phyloP scores from a whole-genome alignment of 148 eudicot genomes.

The Spergularia bocconei region DNA sequence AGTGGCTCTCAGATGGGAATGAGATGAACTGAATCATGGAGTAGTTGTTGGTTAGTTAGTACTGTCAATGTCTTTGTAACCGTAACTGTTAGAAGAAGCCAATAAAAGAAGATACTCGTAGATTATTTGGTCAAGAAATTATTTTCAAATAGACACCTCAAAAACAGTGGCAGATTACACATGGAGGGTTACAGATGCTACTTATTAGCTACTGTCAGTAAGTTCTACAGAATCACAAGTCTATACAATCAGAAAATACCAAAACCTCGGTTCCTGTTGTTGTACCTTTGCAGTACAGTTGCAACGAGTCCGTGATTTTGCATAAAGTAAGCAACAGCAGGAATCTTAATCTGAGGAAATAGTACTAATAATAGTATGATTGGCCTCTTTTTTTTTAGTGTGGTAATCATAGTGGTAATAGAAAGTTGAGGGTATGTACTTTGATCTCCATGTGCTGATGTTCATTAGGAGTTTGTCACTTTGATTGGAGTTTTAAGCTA shows the following conservation, averaged over 20 bases:
- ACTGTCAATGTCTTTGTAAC: slow-evolving; percentile 11
- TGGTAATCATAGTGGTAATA: slow-evolving; percentile 15
- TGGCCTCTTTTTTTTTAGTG: not conserved
- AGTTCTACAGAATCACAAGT: slow-evolving; percentile 39
- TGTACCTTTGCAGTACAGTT: slow-evolving; percentile 39
- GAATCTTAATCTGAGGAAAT: slow-evolving; percentile 28
- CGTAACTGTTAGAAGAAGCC: slow-evolving; percentile 14
- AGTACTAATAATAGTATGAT: slow-evolving; percentile 23
- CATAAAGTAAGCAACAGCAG: slow-evolving; percentile 9
- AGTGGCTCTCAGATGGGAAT: not conserved
- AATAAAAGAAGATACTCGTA: slow-evolving; percentile 14
- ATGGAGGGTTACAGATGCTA: slow-evolving; percentile 25
- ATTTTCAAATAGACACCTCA: slow-evolving; percentile 17
- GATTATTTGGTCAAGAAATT: slow-evolving; percentile 19
- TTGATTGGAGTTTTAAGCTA: slow-evolving; percentile 15
- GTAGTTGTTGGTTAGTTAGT: slow-evolving; percentile 20
- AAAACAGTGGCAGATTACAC: slow-evolving; percentile 30
- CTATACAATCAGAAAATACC: slow-evolving; percentile 33
- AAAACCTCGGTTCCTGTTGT: slow-evolving; percentile 27
- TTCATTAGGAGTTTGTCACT: slow-evolving; percentile 13
- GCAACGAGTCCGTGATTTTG: slow-evolving; percentile 30
- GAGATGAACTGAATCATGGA: slow-evolving; percentile 14
- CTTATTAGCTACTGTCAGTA: slow-evolving; percentile 18
- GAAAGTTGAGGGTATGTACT: slow-evolving; percentile 12
- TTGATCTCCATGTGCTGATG: slow-evolving; percentile 31